phyloP scores from a whole-genome alignment of 225 moss, liverwort and hornwort genomes.

The Bryoerythrophyllum caledonicum region DNA sequence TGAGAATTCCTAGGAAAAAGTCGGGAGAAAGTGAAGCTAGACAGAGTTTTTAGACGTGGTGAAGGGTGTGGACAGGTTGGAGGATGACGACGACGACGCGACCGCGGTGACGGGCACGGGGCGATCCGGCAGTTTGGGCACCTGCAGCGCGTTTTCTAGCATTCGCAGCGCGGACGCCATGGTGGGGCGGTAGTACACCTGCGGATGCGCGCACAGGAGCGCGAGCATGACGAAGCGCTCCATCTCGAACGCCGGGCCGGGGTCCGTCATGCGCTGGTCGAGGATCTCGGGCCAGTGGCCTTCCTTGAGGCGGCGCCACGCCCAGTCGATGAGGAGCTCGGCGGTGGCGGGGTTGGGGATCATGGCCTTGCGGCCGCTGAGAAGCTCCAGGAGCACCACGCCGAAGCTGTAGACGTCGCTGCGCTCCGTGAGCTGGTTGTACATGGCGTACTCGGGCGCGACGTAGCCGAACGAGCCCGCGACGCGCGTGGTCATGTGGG shows the following conservation, averaged over 20 bases:
- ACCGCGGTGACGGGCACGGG: slow-evolving; percentile 35
- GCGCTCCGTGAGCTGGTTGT: slow-evolving; percentile 66
- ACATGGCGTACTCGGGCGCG: slow-evolving; percentile 74
- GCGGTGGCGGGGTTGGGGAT: not conserved
- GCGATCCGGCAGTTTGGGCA: slow-evolving; percentile 54
- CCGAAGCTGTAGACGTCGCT: slow-evolving; percentile 86
- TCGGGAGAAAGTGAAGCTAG: not conserved
- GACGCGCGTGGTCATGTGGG: slow-evolving; percentile 37
- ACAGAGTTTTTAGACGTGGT: not conserved
- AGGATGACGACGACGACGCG: slow-evolving; percentile 7
- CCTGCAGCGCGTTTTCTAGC: slow-evolving; percentile 41
- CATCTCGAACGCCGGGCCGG: slow-evolving; percentile 37
- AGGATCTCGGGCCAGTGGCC: slow-evolving; percentile 39
- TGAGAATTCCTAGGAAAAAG: not conserved
- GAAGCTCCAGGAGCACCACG: slow-evolving; percentile 65
- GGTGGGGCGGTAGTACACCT: slow-evolving; percentile 54
- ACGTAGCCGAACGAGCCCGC: slow-evolving; percentile 71
- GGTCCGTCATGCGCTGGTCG: slow-evolving; percentile 38
- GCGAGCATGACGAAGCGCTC: slow-evolving; percentile 54
- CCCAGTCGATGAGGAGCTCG: slow-evolving; percentile 64
- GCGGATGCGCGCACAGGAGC: slow-evolving; percentile 65
- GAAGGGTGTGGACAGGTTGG: not conserved
- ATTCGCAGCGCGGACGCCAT: slow-evolving; percentile 55
- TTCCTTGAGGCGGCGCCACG: slow-evolving; percentile 53
- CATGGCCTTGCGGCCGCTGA: slow-evolving; percentile 60